Conservation (phyloP, 805 yeast species). For the Candida xiaguanensis region DNA sequence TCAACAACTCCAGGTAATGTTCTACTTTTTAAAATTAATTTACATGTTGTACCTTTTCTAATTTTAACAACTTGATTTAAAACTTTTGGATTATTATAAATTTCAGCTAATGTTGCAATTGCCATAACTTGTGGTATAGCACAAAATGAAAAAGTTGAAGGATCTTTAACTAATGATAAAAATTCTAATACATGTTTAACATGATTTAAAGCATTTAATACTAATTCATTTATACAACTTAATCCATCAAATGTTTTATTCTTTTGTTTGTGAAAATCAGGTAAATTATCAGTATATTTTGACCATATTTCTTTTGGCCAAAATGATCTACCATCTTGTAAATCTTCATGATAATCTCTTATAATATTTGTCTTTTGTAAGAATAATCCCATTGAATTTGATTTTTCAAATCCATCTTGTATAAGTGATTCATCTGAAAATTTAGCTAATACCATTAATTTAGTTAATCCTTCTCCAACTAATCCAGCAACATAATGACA, state of each 20-base stretch:
- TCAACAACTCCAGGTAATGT: conserved; percentile 70
- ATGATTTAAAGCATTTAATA: conserved; percentile 73
- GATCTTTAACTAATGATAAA: conserved; percentile 73
- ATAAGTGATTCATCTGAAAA: conserved; percentile 56
- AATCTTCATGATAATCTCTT: conserved; percentile 90
- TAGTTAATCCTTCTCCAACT: conserved; percentile 94
- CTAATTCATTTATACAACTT: conserved; percentile 76
- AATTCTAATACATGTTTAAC: conserved; percentile 73
- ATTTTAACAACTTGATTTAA: conserved; percentile 76
- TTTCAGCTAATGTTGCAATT: conserved; percentile 84
- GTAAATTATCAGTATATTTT: conserved; percentile 63
- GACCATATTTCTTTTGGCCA: conserved; percentile 97
- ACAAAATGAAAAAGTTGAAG: conserved; percentile 83
- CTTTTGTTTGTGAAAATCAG: conserved; percentile 48
- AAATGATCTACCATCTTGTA: conserved; percentile 86
- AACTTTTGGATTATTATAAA: conserved; percentile 76
- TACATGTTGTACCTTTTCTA: conserved; percentile 83
- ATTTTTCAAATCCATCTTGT: conserved; percentile 50
- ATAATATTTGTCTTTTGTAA: conserved; percentile 95
- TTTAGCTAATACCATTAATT: conserved; percentile 69
- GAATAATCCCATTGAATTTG: conserved; percentile 90
- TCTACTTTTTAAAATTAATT: conserved; percentile 68
- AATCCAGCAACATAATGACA: conserved; percentile 98
- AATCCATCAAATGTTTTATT: conserved; percentile 57
- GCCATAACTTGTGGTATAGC: conserved; percentile 99